phyloP scores from a whole-genome alignment of 2,329 filamentous ascomycete genomes.

The Hypoxylon sp. region DNA sequence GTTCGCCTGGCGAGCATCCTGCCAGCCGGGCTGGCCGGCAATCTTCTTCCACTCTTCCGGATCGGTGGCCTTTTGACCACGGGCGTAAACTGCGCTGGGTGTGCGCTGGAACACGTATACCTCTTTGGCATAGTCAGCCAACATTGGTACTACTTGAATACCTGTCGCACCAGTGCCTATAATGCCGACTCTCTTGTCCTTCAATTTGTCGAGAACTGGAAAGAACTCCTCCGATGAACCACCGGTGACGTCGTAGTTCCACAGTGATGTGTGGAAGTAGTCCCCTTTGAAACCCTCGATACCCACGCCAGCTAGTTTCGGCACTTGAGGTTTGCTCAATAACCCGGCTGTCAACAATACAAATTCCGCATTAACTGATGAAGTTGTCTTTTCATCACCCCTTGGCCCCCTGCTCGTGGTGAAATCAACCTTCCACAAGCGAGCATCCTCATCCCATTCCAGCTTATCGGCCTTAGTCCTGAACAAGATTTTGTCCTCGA shows the following conservation, averaged over 20 bases:
- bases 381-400: slow-evolving; percentile 44
- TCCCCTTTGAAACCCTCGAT: slow-evolving; percentile 60
- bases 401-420: slow-evolving; percentile 49
- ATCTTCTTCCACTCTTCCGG: slow-evolving; percentile 59
- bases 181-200: slow-evolving; percentile 63
- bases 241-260: slow-evolving; percentile 62
- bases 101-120: slow-evolving; percentile 72
- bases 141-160: slow-evolving; percentile 61
- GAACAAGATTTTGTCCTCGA: slow-evolving; percentile 64
- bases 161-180: slow-evolving; percentile 67
- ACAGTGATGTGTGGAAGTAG: slow-evolving; percentile 64
- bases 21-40: slow-evolving; percentile 64
- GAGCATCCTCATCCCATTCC: slow-evolving; percentile 63
- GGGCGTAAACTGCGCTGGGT: slow-evolving; percentile 54
- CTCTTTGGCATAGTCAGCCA: slow-evolving; percentile 65
- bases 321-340: slow-evolving; percentile 60
- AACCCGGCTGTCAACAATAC: slow-evolving; percentile 59
- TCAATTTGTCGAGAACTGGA: slow-evolving; percentile 61
- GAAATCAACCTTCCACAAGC: slow-evolving; percentile 49
- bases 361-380: slow-evolving; percentile 59
- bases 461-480: slow-evolving; percentile 60
- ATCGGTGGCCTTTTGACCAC: slow-evolving; percentile 54
- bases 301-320: slow-evolving; percentile 58
- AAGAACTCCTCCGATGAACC: slow-evolving; percentile 56
- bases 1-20: slow-evolving; percentile 62